Conservation (phyloP, 2,329 filamentous ascomycete species). For the Oidium heveae region DNA sequence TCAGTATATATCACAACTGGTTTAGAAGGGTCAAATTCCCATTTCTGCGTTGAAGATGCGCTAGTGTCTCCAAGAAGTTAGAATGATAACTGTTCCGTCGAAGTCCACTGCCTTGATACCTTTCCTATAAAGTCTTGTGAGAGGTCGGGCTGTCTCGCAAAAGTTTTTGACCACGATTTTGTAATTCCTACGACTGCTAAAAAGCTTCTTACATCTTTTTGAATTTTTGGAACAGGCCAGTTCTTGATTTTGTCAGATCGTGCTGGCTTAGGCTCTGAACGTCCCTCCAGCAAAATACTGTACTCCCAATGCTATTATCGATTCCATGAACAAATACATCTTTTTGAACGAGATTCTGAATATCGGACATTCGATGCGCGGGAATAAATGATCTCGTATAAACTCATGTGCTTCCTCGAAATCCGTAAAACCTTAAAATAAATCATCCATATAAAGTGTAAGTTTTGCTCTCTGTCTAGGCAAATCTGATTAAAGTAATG, state of each 20-base stretch:
- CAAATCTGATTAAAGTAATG: not conserved
- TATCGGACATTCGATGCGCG: too few relatives aligned
- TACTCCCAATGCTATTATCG: not conserved
- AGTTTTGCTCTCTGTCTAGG: not conserved
- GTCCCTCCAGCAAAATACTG: not conserved
- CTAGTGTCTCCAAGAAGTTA: not conserved
- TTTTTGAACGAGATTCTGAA: too few relatives aligned
- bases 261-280: not conserved
- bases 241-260: not conserved
- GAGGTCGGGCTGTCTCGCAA: not conserved
- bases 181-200: too few relatives aligned
- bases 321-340: not conserved
- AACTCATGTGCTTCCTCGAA: not conserved
- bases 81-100: not conserved
- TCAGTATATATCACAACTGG: too few relatives aligned
- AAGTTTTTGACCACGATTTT: too few relatives aligned
- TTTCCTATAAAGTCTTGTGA: not conserved
- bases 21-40: not conserved
- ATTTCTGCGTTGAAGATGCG: not conserved
- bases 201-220: too few relatives aligned
- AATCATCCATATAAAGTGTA: not conserved
- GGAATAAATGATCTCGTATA: not conserved
- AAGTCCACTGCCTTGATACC: not conserved
- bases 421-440: not conserved
- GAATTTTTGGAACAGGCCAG: not conserved